Percentiles rank a stretch among this genome's conserved stretches.
Evolutionary conservation across 1,139 yeast genomes (phyloP).

Genomic region (Candida freyschussii): DNA sequence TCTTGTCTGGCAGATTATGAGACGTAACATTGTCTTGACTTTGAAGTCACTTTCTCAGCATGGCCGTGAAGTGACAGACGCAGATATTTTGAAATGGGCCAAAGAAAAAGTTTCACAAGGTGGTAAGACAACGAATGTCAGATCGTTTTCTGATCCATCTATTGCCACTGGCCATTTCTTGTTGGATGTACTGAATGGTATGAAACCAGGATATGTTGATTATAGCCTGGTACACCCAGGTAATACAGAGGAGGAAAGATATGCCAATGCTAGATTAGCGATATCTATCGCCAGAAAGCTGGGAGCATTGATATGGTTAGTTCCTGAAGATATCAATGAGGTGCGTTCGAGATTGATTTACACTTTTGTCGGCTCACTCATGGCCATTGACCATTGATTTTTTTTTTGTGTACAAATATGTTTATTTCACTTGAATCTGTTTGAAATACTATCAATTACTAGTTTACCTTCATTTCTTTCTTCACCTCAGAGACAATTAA

Average conservation of each 20-base stretch:
- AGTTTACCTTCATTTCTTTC: too few relatives aligned
- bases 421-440: too few relatives aligned
- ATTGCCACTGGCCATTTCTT: conserved; percentile 75
- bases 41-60: conserved; percentile 66
- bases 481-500: too few relatives aligned
- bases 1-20: conserved; percentile 98
- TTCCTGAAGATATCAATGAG: conserved; percentile 98
- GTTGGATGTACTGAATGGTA: conserved; percentile 84
- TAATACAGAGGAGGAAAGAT: conserved; percentile 72
- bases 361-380: conserved; percentile 92
- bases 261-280: conserved; percentile 94
- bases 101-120: conserved; percentile 79
- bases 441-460: too few relatives aligned
- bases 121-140: conserved; percentile 63
- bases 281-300: conserved; percentile 96
- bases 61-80: conserved; percentile 72
- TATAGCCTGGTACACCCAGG: conserved; percentile 86
- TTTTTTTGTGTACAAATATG: too few relatives aligned
- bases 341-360: conserved; percentile 90
- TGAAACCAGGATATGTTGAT: conserved; percentile 97
- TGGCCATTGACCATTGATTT: conserved; percentile 47
- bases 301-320: conserved; percentile 97
- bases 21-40: conserved; percentile 87
- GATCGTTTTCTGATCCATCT: conserved; percentile 82
- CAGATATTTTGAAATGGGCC: conserved; percentile 92